Evolutionary conservation across 768 basidiomycete species (phyloP).

Genomic region (Tricholoma hemisulphureum): DNA sequence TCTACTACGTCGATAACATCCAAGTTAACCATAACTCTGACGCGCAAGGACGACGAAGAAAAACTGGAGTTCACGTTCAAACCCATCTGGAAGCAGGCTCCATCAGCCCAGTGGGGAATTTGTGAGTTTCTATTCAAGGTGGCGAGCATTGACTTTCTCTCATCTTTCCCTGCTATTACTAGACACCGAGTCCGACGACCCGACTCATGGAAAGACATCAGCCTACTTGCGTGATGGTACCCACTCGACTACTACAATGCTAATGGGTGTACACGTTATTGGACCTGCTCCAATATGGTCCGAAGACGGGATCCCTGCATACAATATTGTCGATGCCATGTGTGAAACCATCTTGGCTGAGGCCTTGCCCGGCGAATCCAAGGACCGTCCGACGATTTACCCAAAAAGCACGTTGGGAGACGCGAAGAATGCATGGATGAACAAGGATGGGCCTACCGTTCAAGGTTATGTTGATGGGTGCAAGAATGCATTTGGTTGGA

Average conservation of each 20-base stretch:
- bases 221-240: not conserved
- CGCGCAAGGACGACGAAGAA: not conserved
- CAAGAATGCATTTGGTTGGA: not conserved
- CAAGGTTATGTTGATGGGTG: not conserved
- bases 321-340: not conserved
- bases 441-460: too few species aligned
- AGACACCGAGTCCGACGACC: not conserved
- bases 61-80: not conserved
- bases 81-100: not conserved
- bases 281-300: not conserved
- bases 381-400: too few species aligned
- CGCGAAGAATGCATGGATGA: not conserved
- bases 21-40: not conserved
- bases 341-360: not conserved
- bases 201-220: not conserved
- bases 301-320: not conserved
- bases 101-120: not conserved
- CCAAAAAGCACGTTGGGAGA: not conserved
- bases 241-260: not conserved
- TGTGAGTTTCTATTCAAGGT: not conserved
- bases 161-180: not conserved
- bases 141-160: too few species aligned
- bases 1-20: not conserved
- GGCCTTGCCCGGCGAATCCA: too few species aligned
- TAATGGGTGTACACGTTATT: not conserved